Base-by-base conservation (phyloP, 345 rosid species). In the Xanthoceras sorbifolium region DNA sequence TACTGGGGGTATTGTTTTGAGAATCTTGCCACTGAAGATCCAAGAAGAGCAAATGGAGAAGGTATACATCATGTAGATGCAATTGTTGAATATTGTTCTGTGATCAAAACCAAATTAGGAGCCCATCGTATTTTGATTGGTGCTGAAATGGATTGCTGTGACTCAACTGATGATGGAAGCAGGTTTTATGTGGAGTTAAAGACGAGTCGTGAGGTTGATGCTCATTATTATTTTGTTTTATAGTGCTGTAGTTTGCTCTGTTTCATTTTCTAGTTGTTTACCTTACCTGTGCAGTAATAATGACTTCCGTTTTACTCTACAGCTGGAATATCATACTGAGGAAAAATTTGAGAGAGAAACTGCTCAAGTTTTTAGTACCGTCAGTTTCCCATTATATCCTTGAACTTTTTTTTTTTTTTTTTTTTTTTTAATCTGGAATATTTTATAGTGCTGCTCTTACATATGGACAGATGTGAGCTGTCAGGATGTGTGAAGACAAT, bases 1-100 rank as follows among this genome's bases (percentile, higher is more conserved):
- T 96, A 96, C 68, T 93, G 98, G 99, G 99, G 98, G 69, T 96
- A 93, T 84, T 91, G 94, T 82, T 96, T 96, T 63, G 99, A 96
- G 89, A 85, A 84, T 84, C 92, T 96, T 77, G 99, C 98, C 63
- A 93, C 98, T 15, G 98, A 92, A 84, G 95, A 92, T 88, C 88
- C 97, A 64, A 86, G 84, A 76, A 91, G 97, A 85, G 91, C 78
- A 71, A 87, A 85, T 74, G 97, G 97, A 62, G 93, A 92, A 87
- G 90, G 84, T 66, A 88, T 93, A 83, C 97, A 90, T 79, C 91
- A 93, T 73, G 81, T 91, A 61, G 92, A 95, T 86, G 91, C 99
- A 76, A 95, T 93, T 83, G 91, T 88, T 67, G 98, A 93, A 71
- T 95, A 79, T 76, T 93, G 97, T 86, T 80, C 98, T 28, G 90